Base-by-base conservation (phyloP, 2,329 filamentous ascomycete species). In the Stenocarpella maydis region DNA sequence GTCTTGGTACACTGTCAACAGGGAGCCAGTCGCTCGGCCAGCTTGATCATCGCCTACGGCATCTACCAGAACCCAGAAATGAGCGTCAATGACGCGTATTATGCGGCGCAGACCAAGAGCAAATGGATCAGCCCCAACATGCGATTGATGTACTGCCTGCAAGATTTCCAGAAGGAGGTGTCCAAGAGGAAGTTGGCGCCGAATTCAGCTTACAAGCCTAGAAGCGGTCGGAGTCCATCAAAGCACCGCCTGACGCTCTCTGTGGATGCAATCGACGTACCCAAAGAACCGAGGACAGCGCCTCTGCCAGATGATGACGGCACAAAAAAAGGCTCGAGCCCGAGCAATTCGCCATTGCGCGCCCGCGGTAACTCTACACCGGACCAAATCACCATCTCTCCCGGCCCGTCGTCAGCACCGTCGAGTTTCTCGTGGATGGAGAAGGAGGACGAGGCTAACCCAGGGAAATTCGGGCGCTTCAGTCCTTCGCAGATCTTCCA, bases 101-200 rank as follows among this genome's bases (percentile, higher is more conserved):
- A 94, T 77, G 87, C 90, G 3, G 92, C 93, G 3, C 94, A 97
- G 80, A 86, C 88, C 66, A 92, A 92, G 80, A 96, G 93, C 79
- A 89, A 87, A 76, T 97, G 93, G 93, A 95, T 97, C 74, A 94
- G 93, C 69, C 93, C 93, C 0, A 97, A 97, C 79, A 97, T 97
- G 93, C 93, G 93, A 74, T 84, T 97, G 73, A 94, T 97, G 86
- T 96, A 96, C 84, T 94, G 93, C 74, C 82, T 97, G 58, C 92
- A 95, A 78, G 92, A 95, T 76, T 95, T 95, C 77, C 89, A 91
- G 74, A 91, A 91, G 75, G 84, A 90, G 60, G 78, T 91, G 3
- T 80, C 84, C 1, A 86, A 84, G 75, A 87, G 83, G 78, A 86
- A 81, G 72, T 71, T 80, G 4, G 75, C 80, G 1, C 78, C 82